Conservation (phyloP, 805 yeast genomes). For the Ogataea zsoltii region DNA sequence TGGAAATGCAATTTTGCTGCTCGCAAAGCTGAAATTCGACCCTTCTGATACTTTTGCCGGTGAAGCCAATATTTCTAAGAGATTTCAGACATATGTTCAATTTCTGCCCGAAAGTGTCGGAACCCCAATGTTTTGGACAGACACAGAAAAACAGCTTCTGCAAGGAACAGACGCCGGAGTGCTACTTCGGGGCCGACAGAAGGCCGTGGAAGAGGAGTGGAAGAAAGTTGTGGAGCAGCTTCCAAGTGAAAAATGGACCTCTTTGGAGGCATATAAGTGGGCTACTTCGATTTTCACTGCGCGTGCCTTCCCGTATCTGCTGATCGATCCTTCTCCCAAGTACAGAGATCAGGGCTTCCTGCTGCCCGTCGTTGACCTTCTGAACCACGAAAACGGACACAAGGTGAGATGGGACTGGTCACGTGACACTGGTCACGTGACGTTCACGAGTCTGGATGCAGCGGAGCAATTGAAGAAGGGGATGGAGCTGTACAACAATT, state of each 20-base stretch:
- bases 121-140: constrained; percentile 70
- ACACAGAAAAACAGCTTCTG: constrained; percentile 49
- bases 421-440: constrained; percentile 22
- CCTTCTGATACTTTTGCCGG: constrained; percentile 16
- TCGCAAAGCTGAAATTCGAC: constrained; percentile 45
- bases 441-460: constrained; percentile 42
- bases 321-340: constrained; percentile 41
- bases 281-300: constrained; percentile 68
- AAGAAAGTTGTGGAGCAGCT: constrained; percentile 15
- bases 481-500: constrained; percentile 74
- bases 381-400: constrained; percentile 65
- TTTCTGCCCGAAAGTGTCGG: constrained; percentile 49
- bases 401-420: constrained; percentile 60
- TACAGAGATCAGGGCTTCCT: constrained; percentile 56
- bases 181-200: constrained; percentile 49
- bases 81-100: constrained; percentile 46
- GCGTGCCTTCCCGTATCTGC: constrained; percentile 75
- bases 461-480: constrained; percentile 37
- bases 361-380: constrained; percentile 73
- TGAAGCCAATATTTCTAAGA: constrained; percentile 26
- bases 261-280: constrained; percentile 75
- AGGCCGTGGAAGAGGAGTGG: constrained; percentile 63
- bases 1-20: constrained; percentile 32
- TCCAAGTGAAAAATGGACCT: constrained; percentile 48
- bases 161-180: constrained; percentile 71